phyloP scores from a whole-genome alignment of 1,284 basidiomycete species.

The Malassezia globosa region DNA sequence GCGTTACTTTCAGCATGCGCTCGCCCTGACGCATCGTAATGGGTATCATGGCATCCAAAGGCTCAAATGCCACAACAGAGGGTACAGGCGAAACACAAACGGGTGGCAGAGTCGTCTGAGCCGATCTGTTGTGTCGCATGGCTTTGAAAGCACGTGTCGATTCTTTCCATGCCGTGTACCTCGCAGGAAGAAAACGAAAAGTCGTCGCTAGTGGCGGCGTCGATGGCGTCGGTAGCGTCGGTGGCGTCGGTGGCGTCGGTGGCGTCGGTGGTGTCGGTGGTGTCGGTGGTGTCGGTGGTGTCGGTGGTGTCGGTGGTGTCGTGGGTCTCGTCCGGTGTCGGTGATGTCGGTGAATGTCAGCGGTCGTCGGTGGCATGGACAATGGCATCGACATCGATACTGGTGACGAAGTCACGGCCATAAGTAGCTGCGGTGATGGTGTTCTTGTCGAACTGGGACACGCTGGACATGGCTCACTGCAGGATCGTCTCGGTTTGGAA shows the following conservation, averaged over 20 bases:
- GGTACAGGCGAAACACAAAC: neutral
- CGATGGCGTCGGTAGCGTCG: too few relatives aligned
- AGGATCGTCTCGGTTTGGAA: too few relatives aligned
- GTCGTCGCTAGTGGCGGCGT: too few relatives aligned
- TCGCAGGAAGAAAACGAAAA: neutral
- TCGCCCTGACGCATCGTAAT: slow-evolving; percentile 26
- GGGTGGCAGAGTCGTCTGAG: neutral
- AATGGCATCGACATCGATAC: too few relatives aligned
- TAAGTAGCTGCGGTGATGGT: too few relatives aligned
- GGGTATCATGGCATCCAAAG: slow-evolving; percentile 15
- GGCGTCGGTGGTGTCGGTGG: neutral
- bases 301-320: neutral
- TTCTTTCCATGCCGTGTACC: slow-evolving; percentile 12
- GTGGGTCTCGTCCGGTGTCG: neutral
- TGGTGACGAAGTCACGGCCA: too few relatives aligned
- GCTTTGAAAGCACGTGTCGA: slow-evolving; percentile 1
- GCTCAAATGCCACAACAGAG: slow-evolving; percentile 1
- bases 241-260: neutral
- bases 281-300: neutral
- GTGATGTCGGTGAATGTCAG: too few relatives aligned
- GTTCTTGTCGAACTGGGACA: too few relatives aligned
- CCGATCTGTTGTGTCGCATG: neutral
- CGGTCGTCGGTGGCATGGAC: too few relatives aligned
- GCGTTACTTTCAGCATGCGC: slow-evolving; percentile 74
- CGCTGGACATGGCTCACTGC: too few relatives aligned